Conservation (phyloP, 331 rosid species). For the Phaseolus coccineus region DNA sequence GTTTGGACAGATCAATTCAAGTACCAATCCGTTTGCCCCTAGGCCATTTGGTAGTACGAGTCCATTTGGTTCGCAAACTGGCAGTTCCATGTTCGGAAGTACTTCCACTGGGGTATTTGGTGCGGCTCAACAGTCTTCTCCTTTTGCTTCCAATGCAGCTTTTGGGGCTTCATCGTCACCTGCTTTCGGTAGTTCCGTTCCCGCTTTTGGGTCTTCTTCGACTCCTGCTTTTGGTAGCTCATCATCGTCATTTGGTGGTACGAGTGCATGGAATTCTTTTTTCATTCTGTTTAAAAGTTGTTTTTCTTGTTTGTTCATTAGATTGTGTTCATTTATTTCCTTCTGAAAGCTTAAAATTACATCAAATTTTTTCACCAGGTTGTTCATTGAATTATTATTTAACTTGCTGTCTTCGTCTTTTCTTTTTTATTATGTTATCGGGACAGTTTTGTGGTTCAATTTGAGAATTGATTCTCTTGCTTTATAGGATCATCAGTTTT, state of each 20-base stretch:
- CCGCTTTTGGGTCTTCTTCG: constrained; percentile 76
- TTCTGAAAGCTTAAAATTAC: constrained; percentile 7
- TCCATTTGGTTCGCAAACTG: constrained; percentile 89
- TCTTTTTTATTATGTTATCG: not conserved
- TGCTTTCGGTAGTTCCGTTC: constrained; percentile 71
- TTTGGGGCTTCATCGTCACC: constrained; percentile 88
- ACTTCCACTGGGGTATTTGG: constrained; percentile 97
- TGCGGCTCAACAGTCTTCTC: constrained; percentile 72
- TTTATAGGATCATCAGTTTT: constrained; percentile 73
- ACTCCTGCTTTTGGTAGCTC: constrained; percentile 81
- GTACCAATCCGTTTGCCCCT: constrained; percentile 86
- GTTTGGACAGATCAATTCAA: constrained; percentile 78
- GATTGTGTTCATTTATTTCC: constrained; percentile 17
- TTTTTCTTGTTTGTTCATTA: constrained; percentile 26
- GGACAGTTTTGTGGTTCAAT: constrained; percentile 25
- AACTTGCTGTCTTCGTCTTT: not conserved
- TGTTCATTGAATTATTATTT: constrained; percentile 32
- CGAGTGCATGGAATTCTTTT: constrained; percentile 32
- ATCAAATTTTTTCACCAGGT: not conserved
- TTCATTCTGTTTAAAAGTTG: constrained; percentile 11
- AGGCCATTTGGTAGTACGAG: constrained; percentile 78
- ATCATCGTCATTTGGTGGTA: constrained; percentile 76
- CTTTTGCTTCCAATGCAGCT: constrained; percentile 70
- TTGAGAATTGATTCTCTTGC: constrained; percentile 41
- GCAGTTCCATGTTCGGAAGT: constrained; percentile 81